A percentile compares a stretch with the other conserved stretches of the same genome.
phyloP scores from a whole-genome alignment of 1,284 basidiomycete species.

The Boletus semigastroideus region DNA sequence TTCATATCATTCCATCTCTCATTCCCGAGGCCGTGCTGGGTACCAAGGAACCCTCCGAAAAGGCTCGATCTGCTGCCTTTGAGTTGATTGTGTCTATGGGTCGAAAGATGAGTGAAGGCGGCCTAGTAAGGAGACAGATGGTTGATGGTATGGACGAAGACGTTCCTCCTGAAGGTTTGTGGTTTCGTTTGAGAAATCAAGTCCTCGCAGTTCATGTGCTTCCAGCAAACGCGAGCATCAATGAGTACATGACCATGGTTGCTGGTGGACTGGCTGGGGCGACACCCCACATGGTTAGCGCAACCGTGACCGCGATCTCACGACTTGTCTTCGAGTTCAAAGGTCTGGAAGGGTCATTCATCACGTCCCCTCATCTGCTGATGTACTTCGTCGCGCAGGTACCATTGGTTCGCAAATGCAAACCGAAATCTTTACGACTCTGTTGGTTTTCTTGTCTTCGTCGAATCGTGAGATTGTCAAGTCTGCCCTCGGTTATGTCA shows the following conservation, averaged over 20 bases:
- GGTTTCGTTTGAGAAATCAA: not conserved
- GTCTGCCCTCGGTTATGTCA: slow-evolving; percentile 92
- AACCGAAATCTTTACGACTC: slow-evolving; percentile 82
- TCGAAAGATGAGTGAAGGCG: slow-evolving; percentile 87
- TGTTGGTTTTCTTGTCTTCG: slow-evolving; percentile 88
- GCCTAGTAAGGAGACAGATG: slow-evolving; percentile 76
- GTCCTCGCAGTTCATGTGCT: slow-evolving; percentile 8
- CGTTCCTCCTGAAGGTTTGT: slow-evolving; percentile 55
- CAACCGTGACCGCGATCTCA: slow-evolving; percentile 92
- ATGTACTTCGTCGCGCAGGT: slow-evolving; percentile 44
- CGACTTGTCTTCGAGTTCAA: slow-evolving; percentile 96
- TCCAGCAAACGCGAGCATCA: slow-evolving; percentile 73
- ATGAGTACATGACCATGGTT: slow-evolving; percentile 97
- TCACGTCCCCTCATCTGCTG: not conserved
- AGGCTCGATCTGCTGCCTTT: slow-evolving; percentile 87
- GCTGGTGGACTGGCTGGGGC: slow-evolving; percentile 93
- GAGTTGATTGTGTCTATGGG: slow-evolving; percentile 92
- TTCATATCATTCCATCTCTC: slow-evolving; percentile 86
- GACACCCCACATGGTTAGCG: slow-evolving; percentile 98
- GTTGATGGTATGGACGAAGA: slow-evolving; percentile 84
- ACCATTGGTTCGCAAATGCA: slow-evolving; percentile 76
- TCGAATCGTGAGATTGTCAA: slow-evolving; percentile 98
- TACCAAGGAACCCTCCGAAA: slow-evolving; percentile 97
- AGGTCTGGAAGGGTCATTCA: slow-evolving; percentile 45
- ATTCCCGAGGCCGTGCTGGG: slow-evolving; percentile 97